Conservation (phyloP, 2,329 filamentous ascomycete genomes). For the Paecilomyces sp. region DNA sequence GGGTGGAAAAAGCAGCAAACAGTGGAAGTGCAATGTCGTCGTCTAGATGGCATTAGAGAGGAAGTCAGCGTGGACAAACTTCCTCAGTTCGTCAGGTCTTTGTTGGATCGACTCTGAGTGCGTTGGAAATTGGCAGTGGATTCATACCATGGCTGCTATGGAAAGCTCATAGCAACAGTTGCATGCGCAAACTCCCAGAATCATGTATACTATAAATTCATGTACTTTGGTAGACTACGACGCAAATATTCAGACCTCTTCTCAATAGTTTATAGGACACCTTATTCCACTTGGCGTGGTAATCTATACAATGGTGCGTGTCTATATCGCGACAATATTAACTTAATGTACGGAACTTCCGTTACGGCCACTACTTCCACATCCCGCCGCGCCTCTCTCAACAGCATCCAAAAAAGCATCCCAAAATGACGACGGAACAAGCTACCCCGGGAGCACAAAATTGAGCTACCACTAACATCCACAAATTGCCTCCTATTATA, state of each 20-base stretch:
- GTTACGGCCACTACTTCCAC: constrained; percentile 4
- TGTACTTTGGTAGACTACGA: constrained; percentile 2
- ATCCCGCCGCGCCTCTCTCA: not conserved
- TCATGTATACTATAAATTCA: constrained; percentile 1
- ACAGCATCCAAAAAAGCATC: constrained; percentile 2
- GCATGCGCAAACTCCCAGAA: not conserved
- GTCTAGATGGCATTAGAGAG: constrained; percentile 52
- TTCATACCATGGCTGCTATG: not conserved
- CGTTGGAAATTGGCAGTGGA: not conserved
- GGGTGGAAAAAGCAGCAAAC: constrained; percentile 52
- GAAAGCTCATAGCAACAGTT: not conserved
- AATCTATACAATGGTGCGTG: not conserved
- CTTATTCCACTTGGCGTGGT: no score
- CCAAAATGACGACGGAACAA: not conserved
- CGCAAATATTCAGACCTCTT: not conserved
- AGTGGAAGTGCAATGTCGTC: constrained; percentile 76
- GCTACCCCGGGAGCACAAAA: not conserved
- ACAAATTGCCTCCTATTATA: not conserved
- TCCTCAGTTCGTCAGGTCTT: constrained; percentile 36
- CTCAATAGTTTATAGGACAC: not conserved
- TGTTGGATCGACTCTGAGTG: constrained; percentile 48
- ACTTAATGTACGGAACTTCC: not conserved
- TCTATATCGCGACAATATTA: not conserved
- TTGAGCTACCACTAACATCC: not conserved
- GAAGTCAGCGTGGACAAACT: constrained; percentile 49